These are phyloP conservation scores for Carex pumila DNA, from an alignment of 176 grass and related monocot genomes.

Conservation along the genomic window DNA sequence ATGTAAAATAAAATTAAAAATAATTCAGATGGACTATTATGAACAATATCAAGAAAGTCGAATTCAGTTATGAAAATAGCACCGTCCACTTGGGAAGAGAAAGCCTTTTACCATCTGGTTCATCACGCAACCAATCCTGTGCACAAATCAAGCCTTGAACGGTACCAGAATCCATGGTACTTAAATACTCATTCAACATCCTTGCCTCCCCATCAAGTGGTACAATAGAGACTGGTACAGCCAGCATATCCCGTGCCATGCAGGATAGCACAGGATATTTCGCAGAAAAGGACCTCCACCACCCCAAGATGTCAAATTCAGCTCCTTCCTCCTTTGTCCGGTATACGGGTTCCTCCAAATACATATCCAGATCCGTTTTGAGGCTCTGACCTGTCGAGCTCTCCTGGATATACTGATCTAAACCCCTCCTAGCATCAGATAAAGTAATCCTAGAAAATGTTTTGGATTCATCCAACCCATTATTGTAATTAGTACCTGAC, in stretches of 20 bases:
- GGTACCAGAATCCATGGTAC: constrained; percentile 63
- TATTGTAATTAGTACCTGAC: constrained; percentile 43
- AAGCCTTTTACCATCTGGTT: constrained; percentile 51
- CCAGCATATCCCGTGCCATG: constrained; percentile 90
- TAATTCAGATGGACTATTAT: neutral
- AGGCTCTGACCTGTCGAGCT: constrained; percentile 79
- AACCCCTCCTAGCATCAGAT: constrained; percentile 86
- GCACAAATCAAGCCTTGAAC: constrained; percentile 82
- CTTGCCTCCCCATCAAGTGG: constrained; percentile 72
- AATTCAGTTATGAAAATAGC: constrained; percentile 16
- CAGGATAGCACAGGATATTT: constrained; percentile 94
- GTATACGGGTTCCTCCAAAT: constrained; percentile 90
- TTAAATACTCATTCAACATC: constrained; percentile 82
- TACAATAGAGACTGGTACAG: constrained; percentile 71
- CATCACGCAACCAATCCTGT: constrained; percentile 85
- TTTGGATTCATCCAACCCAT: constrained; percentile 63
- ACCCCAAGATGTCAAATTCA: constrained; percentile 90
- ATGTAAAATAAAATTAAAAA: neutral
- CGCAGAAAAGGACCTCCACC: constrained; percentile 93
- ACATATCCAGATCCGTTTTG: constrained; percentile 94
- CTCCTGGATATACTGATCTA: constrained; percentile 98
- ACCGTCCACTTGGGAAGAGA: neutral
- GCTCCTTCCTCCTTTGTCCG: constrained; percentile 68
- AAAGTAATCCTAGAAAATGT: constrained; percentile 80
- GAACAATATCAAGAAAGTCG: neutral